Percentiles rank a stretch among this genome's conserved stretches.
Evolutionary conservation across 805 yeast species (phyloP).

Genomic region (Candida ficus): DNA sequence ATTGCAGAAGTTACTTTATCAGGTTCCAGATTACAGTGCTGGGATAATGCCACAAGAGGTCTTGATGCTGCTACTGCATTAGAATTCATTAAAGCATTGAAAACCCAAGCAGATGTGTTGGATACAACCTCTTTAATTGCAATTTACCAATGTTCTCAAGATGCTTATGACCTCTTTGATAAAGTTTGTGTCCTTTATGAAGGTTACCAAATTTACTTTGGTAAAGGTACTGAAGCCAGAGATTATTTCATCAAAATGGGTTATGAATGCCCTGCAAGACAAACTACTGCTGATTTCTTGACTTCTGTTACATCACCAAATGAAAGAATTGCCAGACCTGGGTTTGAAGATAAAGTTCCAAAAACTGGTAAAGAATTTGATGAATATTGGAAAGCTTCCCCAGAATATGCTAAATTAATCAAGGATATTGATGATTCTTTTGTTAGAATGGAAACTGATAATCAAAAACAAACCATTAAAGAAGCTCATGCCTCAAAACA

Average conservation of each 20-base stretch:
- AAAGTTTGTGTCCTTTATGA: conserved; percentile 46
- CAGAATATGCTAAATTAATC: conserved; percentile 33
- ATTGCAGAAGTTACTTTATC: conserved; percentile 50
- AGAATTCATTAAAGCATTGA: conserved; percentile 46
- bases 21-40: conserved; percentile 43
- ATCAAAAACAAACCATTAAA: conserved; percentile 23
- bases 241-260: conserved; percentile 46
- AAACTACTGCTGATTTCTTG: conserved; percentile 51
- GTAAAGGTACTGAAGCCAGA: conserved; percentile 37
- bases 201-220: conserved; percentile 49
- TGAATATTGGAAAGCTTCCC: conserved; percentile 40
- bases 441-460: conserved; percentile 9
- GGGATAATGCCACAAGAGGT: conserved; percentile 58
- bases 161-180: conserved; percentile 45
- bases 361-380: conserved; percentile 44
- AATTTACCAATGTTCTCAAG: conserved; percentile 49
- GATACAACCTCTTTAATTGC: conserved; percentile 50
- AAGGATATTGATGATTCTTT: conserved; percentile 35
- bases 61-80: conserved; percentile 55
- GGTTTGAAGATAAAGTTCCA: conserved; percentile 43
- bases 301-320: conserved; percentile 47
- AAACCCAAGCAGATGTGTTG: conserved; percentile 39
- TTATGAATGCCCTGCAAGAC: conserved; percentile 46
- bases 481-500: conserved; percentile 44
- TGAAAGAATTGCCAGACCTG: conserved; percentile 38